Evolutionary conservation across 805 yeast species (phyloP), one percentile per base, ranked within the genome.

Genomic region (Spathaspora hagerdaliae): DNA sequence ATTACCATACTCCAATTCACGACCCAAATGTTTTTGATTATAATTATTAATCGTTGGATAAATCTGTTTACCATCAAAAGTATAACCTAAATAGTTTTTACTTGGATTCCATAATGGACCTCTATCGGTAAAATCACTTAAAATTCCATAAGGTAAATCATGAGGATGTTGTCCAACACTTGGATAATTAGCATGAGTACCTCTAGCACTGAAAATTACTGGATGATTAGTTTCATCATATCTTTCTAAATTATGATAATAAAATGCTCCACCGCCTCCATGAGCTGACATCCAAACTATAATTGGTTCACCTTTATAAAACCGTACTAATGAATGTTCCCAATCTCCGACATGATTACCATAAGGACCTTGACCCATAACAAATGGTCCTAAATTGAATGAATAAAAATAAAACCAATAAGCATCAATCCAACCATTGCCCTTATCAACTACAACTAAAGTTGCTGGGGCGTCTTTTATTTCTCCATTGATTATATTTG

Each of bases 291-390:
- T 86, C 98, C 98, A 92, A 15, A 91, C 81, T 43, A 85, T 78
- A 10, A 82, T 73, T 0, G 99, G 98, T 47, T 73, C 67, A 1
- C 96, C 96, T 2, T 84, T 76, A 56, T 82, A 79, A 60, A 88
- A 92, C 26, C 99, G 73, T 11, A 90, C 92, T 32, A 92, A 67
- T 1, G 95, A 82, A 63, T 92, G 99, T 56, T 92, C 99, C 99
- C 99, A 92, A 68, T 92, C 99, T 6, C 98, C 99, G 31, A 94
- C 82, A 60, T 92, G 99, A 61, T 92, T 87, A 0, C 99, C 99
- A 71, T 85, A 94, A 0, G 99, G 99, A 0, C 99, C 99, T 33
- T 79, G 78, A 2, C 98, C 98, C 97, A 92, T 90, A 8, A 92
- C 97, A 66, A 83, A 92, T 0, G 99, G 97, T 0, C 99, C 99